Evolutionary conservation across 306 rosid species (phyloP), one percentile per base, ranked within the genome.

Genomic region (Ormosia semicastrata): DNA sequence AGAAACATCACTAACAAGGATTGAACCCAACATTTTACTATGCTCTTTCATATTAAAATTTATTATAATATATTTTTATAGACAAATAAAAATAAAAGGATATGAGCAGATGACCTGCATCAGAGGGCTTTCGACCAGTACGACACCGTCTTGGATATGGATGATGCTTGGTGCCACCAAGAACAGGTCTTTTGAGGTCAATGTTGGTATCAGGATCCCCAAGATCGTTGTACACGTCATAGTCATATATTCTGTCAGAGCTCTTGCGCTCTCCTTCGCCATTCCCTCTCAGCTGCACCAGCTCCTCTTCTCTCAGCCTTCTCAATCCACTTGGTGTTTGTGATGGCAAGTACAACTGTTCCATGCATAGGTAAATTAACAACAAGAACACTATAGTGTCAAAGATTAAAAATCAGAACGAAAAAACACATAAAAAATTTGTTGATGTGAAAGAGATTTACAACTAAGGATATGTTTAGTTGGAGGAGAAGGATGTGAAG

Each of bases 71-170:
- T 8, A 46, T 8, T 46, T 10, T 44, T 3, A 46, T 9, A 0
- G 11, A 46, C n/a, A 46, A 9, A 46, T 46, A 9, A 9, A 46
- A 11, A 3, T 2, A 46, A 10, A 3, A 46, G 0, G 50, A 46
- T 1, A 0, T 1, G 3, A 8, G 3, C 4, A 44, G 1, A 44
- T 41, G 5, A 92, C 95, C 95, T 84, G 81, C 2, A 40, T 84
- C 18, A 17, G 85, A 70, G n/a, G 50, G 91, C 0, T 80, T 64
- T 7, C 94, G 78, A 7, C 94, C 94, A 4, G 94, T 90, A 56
- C 94, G 83, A 59, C 97, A 86, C 0, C 97, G 86, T 63, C 96
- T 81, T 17, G 97, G 96, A 53, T 93, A 91, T 0, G 97, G 94
- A 79, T 13, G 69, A 0, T 73, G 83, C 81, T 82, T 75, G 6